Percentiles rank a stretch among this genome's conserved stretches.
These are phyloP conservation scores for Blastomyces emzantsi DNA, from an alignment of 2,329 filamentous ascomycete species.

Conservation along the genomic window DNA sequence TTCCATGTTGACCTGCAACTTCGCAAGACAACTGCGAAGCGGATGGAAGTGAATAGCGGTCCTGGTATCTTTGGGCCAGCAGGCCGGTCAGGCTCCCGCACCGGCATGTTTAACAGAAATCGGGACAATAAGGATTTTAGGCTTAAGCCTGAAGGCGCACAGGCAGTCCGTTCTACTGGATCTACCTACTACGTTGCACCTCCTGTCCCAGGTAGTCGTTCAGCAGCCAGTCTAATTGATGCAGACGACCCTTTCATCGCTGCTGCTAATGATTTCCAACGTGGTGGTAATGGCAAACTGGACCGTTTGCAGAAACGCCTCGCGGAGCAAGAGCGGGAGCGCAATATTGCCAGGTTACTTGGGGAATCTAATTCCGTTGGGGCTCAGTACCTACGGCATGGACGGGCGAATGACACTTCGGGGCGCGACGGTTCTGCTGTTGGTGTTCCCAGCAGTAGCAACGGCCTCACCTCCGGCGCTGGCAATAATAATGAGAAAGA, in stretches of 20 bases:
- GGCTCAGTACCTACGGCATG: slow-evolving; percentile 38
- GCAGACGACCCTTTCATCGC: slow-evolving; percentile 35
- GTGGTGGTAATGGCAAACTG: slow-evolving; percentile 34
- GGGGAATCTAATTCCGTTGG: slow-evolving; percentile 35
- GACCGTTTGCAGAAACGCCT: slow-evolving; percentile 37
- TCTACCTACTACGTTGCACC: slow-evolving; percentile 40
- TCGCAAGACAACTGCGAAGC: slow-evolving; percentile 55
- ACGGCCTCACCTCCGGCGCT: neutral
- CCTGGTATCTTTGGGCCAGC: slow-evolving; percentile 42
- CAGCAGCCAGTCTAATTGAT: slow-evolving; percentile 36
- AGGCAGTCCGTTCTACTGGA: slow-evolving; percentile 34
- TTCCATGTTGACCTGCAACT: slow-evolving; percentile 82
- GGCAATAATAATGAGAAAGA: neutral
- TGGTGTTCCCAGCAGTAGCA: neutral
- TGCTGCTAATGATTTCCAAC: slow-evolving; percentile 29
- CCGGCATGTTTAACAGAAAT: slow-evolving; percentile 28
- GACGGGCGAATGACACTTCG: slow-evolving; percentile 12
- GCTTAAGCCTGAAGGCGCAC: slow-evolving; percentile 21
- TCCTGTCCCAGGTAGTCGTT: slow-evolving; percentile 23
- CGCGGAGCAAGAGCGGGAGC: slow-evolving; percentile 36
- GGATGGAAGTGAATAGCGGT: slow-evolving; percentile 73
- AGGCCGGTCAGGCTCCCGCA: slow-evolving; percentile 34
- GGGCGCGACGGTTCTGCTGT: neutral
- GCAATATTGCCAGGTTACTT: slow-evolving; percentile 37
- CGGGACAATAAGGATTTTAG: slow-evolving; percentile 14